Evolutionary conservation across 1,284 basidiomycete species (phyloP).

Genomic region (Naganishia sp.): DNA sequence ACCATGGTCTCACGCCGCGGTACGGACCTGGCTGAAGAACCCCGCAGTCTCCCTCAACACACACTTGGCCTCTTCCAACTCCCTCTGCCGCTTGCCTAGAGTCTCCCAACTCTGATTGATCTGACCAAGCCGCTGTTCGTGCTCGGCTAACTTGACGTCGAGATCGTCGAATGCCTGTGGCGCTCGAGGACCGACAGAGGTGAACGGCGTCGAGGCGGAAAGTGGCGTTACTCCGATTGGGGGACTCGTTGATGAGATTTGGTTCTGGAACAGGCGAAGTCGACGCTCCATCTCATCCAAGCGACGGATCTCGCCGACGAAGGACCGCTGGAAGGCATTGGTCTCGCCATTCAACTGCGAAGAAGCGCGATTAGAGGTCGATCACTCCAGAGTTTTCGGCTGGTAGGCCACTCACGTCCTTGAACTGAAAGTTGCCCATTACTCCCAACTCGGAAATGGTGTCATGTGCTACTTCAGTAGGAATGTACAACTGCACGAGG

Average conservation of each 20-base stretch:
- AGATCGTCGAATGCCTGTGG: conserved; percentile 94
- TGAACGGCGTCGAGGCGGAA: conserved; percentile 75
- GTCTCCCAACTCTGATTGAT: conserved; percentile 96
- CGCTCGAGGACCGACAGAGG: conserved; percentile 83
- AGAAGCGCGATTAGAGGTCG: background rate
- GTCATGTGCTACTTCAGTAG: conserved; percentile 95
- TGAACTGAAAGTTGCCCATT: conserved; percentile 94
- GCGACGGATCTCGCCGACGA: conserved; percentile 90
- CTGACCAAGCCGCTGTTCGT: conserved; percentile 79
- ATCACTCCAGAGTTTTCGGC: background rate
- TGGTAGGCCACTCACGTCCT: conserved; percentile 68
- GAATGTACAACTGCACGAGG: conserved; percentile 96
- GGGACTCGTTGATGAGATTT: conserved; percentile 74
- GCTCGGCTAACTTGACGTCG: conserved; percentile 80
- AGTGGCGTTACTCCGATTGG: conserved; percentile 77
- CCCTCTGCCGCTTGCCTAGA: conserved; percentile 79
- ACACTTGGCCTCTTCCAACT: conserved; percentile 88
- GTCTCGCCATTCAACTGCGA: conserved; percentile 85
- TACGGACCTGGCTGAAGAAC: conserved; percentile 82
- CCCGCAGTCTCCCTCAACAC: conserved; percentile 94
- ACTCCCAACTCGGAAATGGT: conserved; percentile 93
- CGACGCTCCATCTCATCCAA: conserved; percentile 95
- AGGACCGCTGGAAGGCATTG: conserved; percentile 98
- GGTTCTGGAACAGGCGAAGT: conserved; percentile 82
- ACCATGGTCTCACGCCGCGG: conserved; percentile 4